Evolutionary conservation across 2,329 filamentous ascomycete genomes (phyloP).

Genomic region (Neofusicoccum ribis): DNA sequence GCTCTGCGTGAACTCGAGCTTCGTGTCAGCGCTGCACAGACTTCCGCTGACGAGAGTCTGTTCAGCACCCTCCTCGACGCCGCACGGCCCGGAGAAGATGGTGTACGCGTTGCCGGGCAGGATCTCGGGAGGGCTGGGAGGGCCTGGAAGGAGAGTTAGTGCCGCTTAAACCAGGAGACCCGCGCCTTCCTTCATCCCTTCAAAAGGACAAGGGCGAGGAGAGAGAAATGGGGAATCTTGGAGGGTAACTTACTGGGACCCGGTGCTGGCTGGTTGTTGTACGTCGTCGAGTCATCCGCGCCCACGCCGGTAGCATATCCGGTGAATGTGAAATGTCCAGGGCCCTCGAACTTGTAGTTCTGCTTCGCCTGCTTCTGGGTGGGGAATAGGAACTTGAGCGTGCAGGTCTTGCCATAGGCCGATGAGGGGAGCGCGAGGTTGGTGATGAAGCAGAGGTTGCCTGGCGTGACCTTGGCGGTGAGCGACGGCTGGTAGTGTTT

Average conservation of each 20-base stretch:
- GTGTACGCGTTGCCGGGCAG: conserved; percentile 26
- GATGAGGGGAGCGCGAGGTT: conserved; percentile 22
- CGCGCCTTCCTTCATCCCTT: no score
- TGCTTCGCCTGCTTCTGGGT: conserved; percentile 20
- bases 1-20: conserved; percentile 25
- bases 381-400: conserved; percentile 33
- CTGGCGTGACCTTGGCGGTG: conserved; percentile 22
- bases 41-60: conserved; percentile 22
- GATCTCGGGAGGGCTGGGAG: conserved; percentile 23
- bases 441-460: conserved; percentile 25
- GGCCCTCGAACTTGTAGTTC: conserved; percentile 20
- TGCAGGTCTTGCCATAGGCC: conserved; percentile 30
- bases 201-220: not conserved
- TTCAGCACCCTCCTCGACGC: conserved; percentile 13
- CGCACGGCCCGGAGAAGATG: conserved; percentile 24
- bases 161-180: no score
- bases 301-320: conserved; percentile 25
- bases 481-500: conserved; percentile 20
- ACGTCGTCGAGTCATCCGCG: conserved; percentile 23
- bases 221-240: no score
- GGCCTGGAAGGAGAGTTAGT: not conserved
- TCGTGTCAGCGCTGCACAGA: conserved; percentile 25
- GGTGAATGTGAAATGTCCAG: conserved; percentile 26
- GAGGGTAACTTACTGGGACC: conserved; percentile 22
- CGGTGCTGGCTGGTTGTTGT: conserved; percentile 24